A percentile compares a stretch with the other conserved stretches of the same genome.
Evolutionary conservation across 1,139 yeast species (phyloP).

Genomic region (Sugiyamaella castrensis): DNA sequence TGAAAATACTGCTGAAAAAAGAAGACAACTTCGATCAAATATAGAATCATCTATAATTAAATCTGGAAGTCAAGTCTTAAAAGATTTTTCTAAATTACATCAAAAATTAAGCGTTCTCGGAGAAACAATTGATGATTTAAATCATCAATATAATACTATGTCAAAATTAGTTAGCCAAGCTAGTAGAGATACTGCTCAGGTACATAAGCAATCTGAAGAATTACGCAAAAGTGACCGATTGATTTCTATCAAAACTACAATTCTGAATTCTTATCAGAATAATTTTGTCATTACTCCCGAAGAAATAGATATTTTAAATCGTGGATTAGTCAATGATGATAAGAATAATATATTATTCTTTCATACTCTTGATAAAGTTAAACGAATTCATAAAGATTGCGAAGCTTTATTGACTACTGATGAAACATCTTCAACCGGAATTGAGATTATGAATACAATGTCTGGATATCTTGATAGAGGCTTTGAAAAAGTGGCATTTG

Average conservation of each 20-base stretch:
- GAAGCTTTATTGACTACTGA: conserved; percentile 65
- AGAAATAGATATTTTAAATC: conserved; percentile 48
- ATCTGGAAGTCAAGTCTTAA: conserved; percentile 56
- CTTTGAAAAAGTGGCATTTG: conserved; percentile 47
- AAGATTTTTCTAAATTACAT: conserved; percentile 54
- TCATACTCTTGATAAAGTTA: conserved; percentile 56
- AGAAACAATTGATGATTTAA: conserved; percentile 40
- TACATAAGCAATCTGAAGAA: conserved; percentile 41
- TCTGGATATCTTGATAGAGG: conserved; percentile 52
- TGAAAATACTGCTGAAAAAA: conserved; percentile 36
- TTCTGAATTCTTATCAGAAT: conserved; percentile 57
- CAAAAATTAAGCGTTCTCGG: conserved; percentile 47
- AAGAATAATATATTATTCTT: conserved; percentile 57
- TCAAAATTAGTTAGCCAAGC: conserved; percentile 30
- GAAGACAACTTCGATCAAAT: conserved; percentile 61
- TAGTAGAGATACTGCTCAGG: conserved; percentile 31
- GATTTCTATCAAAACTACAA: conserved; percentile 50
- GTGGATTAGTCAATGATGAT: conserved; percentile 32
- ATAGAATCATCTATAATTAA: conserved; percentile 70
- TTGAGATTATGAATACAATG: conserved; percentile 62
- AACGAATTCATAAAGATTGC: conserved; percentile 63
- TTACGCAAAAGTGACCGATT: conserved; percentile 45
- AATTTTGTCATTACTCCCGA: conserved; percentile 68
- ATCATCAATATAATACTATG: conserved; percentile 32
- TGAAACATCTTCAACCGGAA: conserved; percentile 61